Evolutionary conservation across 2,329 filamentous ascomycete genomes (phyloP).

Genomic region (Rhynchosporium agropyri): DNA sequence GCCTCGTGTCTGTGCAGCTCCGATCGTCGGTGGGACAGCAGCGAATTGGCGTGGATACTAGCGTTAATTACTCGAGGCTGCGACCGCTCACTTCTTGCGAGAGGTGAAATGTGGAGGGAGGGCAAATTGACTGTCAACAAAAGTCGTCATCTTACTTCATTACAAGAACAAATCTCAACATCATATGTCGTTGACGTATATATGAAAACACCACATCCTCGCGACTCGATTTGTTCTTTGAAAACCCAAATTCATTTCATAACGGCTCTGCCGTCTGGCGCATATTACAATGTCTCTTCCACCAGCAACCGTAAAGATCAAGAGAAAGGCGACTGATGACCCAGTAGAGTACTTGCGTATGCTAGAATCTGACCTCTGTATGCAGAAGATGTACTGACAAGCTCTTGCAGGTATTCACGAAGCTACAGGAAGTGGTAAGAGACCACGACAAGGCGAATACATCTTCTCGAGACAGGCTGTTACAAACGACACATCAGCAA

Average conservation of each 20-base stretch:
- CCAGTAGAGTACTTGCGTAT: constrained; percentile 43
- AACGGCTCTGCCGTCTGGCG: not conserved
- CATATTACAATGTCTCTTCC: constrained; percentile 38
- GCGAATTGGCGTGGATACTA: not conserved
- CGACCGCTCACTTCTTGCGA: not conserved
- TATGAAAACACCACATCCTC: not conserved
- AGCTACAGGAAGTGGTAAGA: constrained; percentile 30
- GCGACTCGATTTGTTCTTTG: not conserved
- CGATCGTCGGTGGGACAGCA: not conserved
- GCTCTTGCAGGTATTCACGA: constrained; percentile 38
- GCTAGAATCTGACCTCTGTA: constrained; percentile 11
- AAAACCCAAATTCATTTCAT: not conserved
- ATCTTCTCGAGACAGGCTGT: constrained; percentile 39
- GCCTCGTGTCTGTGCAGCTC: constrained; percentile 4
- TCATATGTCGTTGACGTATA: not conserved
- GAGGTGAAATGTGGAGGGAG: constrained; percentile 1
- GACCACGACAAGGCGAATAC: constrained; percentile 35
- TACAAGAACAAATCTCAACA: not conserved
- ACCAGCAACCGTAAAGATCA: constrained; percentile 40
- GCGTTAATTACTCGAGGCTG: not conserved
- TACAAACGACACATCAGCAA: constrained; percentile 9
- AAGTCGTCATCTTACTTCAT: not conserved
- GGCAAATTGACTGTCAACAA: constrained; percentile 3
- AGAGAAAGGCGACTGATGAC: constrained; percentile 42
- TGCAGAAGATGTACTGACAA: constrained; percentile 12